Evolutionary conservation across 495 filamentous ascomycete species (phyloP).

Genomic region (Aspergillus avenaceus): DNA sequence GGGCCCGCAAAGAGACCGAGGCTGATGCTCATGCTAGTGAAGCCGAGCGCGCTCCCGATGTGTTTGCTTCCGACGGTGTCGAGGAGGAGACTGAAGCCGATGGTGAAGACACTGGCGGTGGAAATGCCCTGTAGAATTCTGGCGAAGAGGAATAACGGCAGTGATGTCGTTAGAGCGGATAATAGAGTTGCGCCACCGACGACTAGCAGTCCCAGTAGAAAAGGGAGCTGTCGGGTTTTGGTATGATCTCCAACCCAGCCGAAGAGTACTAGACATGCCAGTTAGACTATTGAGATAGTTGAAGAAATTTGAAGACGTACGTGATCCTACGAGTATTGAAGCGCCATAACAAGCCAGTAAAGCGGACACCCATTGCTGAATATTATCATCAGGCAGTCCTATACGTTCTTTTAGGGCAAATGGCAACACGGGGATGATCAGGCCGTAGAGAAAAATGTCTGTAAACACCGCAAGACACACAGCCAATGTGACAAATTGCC

Average conservation of each 20-base stretch:
- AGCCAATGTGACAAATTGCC: neutral
- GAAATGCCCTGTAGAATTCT: neutral
- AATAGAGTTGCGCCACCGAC: neutral
- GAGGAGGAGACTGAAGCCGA: neutral
- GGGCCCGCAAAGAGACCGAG: neutral
- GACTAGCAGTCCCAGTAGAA: neutral
- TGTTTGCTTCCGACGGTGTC: neutral
- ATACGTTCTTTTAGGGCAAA: conserved; percentile 16
- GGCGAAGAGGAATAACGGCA: neutral
- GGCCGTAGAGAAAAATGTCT: conserved; percentile 27
- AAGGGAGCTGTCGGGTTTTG: neutral
- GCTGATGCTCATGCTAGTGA: conserved; percentile 2
- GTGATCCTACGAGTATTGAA: neutral
- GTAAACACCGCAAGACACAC: conserved; percentile 4
- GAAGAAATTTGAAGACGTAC: neutral
- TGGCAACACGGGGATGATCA: conserved; percentile 27
- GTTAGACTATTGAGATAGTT: neutral
- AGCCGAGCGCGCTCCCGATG: conserved; percentile 1
- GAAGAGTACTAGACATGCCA: neutral
- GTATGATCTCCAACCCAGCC: neutral
- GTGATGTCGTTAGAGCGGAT: neutral
- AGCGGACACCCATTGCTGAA: conserved; percentile 10
- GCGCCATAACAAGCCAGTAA: conserved; percentile 6
- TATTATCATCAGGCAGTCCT: neutral
- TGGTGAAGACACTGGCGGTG: conserved; percentile 4